Conservation (phyloP, 257 asterid species). For the Plantago major region DNA sequence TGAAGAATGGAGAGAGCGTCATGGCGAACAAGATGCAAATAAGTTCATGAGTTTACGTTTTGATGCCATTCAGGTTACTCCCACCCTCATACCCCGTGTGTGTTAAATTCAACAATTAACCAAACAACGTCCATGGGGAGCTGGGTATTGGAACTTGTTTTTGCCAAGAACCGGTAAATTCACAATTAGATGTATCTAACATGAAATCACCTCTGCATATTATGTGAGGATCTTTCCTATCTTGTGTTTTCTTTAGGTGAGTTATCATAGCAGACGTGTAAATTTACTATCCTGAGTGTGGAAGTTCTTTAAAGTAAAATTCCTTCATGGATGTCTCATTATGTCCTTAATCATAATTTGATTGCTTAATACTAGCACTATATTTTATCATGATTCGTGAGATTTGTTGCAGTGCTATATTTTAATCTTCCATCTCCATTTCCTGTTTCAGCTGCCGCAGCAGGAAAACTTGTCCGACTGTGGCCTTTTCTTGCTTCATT, state of each 20-base stretch:
- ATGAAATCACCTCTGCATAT: too few relatives aligned
- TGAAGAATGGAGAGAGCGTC: constrained; percentile 81
- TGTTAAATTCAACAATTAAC: too few relatives aligned
- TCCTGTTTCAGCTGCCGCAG: constrained; percentile 72
- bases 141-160: too few relatives aligned
- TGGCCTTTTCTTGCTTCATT: constrained; percentile 91
- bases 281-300: too few relatives aligned
- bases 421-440: constrained; percentile 12
- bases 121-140: too few relatives aligned
- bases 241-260: too few relatives aligned
- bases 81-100: too few relatives aligned
- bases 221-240: too few relatives aligned
- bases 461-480: constrained; percentile 85
- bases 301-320: too few relatives aligned
- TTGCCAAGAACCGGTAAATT: too few relatives aligned
- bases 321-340: constrained; percentile 19
- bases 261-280: too few relatives aligned
- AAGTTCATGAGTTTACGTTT: constrained; percentile 50
- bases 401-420: constrained; percentile 14
- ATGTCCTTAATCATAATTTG: constrained; percentile 9
- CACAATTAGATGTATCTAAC: too few relatives aligned
- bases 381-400: not conserved
- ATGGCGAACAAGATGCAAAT: constrained; percentile 32
- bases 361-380: constrained; percentile 2
- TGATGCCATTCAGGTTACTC: constrained; percentile 59